Conservation (phyloP, 225 moss, liverwort and hornwort species). For the Takakia lepidozioides region DNA sequence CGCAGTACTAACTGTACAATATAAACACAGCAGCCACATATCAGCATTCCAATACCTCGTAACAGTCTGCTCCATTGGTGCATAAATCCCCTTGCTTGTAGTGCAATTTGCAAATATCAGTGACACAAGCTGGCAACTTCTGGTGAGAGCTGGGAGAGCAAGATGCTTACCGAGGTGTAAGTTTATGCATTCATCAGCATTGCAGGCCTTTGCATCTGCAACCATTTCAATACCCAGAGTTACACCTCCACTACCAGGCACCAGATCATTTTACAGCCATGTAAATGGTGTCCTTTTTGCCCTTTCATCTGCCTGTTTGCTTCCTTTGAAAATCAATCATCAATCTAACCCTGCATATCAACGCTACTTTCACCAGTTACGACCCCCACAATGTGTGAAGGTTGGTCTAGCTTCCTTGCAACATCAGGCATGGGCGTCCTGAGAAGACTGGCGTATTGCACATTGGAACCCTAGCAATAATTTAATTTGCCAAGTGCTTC, state of each 20-base stretch:
- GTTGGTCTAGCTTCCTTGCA: too few species aligned
- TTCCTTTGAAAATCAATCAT: background rate
- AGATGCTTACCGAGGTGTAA: slow-evolving; percentile 60
- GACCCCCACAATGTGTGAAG: too few species aligned
- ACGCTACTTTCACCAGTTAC: too few species aligned
- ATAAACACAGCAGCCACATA: background rate
- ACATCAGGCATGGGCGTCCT: too few species aligned
- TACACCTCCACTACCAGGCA: slow-evolving; percentile 3
- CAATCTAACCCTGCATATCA: background rate
- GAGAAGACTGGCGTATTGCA: too few species aligned
- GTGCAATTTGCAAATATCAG: background rate
- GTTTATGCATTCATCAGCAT: slow-evolving; percentile 67
- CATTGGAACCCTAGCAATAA: too few species aligned
- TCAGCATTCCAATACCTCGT: too few species aligned
- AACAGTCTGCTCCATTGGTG: background rate
- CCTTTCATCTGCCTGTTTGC: too few species aligned
- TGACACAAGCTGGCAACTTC: background rate
- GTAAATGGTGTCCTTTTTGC: too few species aligned
- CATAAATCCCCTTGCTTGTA: background rate
- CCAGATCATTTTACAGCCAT: background rate
- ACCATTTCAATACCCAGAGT: slow-evolving; percentile 6
- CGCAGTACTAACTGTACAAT: slow-evolving; percentile 42
- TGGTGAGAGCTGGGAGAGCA: background rate
- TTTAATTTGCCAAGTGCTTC: too few species aligned
- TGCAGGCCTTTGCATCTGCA: slow-evolving; percentile 54